Percentiles rank a stretch among this genome's conserved stretches.
Evolutionary conservation across 345 rosid species (phyloP).

Genomic region (Pistacia atlantica): DNA sequence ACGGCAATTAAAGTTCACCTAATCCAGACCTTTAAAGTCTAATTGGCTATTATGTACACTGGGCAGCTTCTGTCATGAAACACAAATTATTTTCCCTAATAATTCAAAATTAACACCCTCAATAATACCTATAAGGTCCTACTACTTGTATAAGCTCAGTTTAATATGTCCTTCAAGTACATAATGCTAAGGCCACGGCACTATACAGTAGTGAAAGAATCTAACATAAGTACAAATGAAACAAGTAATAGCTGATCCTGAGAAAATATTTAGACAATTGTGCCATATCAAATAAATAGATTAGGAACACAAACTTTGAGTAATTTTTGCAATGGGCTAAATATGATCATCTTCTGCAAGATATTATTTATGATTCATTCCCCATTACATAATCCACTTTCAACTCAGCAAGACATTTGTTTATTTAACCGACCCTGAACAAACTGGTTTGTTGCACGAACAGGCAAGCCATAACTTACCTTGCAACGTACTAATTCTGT

Average conservation of each 20-base stretch:
- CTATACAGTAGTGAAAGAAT: neutral
- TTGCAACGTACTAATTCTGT: conserved; percentile 66
- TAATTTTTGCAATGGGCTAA: neutral
- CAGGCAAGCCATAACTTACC: conserved; percentile 38
- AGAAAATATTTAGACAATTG: neutral
- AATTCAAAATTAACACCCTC: neutral
- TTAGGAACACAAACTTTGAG: neutral
- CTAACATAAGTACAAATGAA: neutral
- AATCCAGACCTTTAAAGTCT: neutral
- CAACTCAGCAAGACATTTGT: neutral
- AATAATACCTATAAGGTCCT: neutral
- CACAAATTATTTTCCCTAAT: neutral
- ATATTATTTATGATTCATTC: neutral
- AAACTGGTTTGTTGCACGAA: neutral
- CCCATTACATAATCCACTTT: neutral
- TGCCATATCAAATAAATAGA: neutral
- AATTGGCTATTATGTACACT: neutral
- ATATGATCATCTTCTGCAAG: neutral
- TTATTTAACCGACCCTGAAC: neutral
- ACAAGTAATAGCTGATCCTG: neutral
- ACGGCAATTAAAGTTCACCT: neutral
- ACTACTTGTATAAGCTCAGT: neutral
- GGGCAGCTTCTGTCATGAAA: neutral
- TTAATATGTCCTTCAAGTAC: neutral
- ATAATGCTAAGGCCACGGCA: neutral